Percentiles rank a stretch among this genome's conserved stretches.
phyloP scores from a whole-genome alignment of 148 eudicot species.

The Diospyros kaki region DNA sequence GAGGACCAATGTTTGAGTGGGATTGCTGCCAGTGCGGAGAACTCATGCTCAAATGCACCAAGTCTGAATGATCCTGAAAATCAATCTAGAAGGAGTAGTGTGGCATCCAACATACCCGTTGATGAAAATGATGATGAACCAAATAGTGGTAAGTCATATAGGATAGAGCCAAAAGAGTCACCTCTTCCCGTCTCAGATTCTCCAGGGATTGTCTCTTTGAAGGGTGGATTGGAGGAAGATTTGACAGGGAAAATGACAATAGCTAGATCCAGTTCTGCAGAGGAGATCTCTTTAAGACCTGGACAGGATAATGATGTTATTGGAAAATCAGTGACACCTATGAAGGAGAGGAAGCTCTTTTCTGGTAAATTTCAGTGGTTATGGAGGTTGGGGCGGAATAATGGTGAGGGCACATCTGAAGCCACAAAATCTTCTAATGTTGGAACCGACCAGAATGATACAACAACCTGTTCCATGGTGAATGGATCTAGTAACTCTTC shows the following conservation, averaged over 20 bases:
- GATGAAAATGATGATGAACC: constrained; percentile 38
- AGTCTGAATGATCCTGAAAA: constrained; percentile 47
- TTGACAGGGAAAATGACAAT: constrained; percentile 16
- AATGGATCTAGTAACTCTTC: constrained; percentile 22
- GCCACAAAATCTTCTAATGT: constrained; percentile 31
- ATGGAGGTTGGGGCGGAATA: constrained; percentile 65
- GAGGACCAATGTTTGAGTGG: constrained; percentile 29
- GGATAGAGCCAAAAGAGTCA: constrained; percentile 9
- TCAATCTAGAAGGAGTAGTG: constrained; percentile 51
- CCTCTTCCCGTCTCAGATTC: constrained; percentile 23
- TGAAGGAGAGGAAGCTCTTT: constrained; percentile 39
- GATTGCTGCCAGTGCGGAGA: constrained; percentile 50
- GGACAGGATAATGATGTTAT: constrained; percentile 22
- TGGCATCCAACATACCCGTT: constrained; percentile 48
- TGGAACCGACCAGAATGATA: constrained; percentile 23
- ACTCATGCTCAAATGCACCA: constrained; percentile 46
- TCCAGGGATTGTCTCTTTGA: constrained; percentile 14
- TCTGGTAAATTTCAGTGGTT: constrained; percentile 80
- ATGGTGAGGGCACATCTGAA: constrained; percentile 56
- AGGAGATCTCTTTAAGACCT: constrained; percentile 13
- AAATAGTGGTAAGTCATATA: constrained; percentile 19
- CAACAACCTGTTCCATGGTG: constrained; percentile 22
- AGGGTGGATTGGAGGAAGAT: constrained; percentile 18
- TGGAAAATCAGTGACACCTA: constrained; percentile 18
- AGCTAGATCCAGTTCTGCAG: constrained; percentile 10